Evolutionary conservation across 1,139 yeast genomes (phyloP), one percentile per base, ranked within the genome.

Genomic region (Yamadazyma dushanensis): DNA sequence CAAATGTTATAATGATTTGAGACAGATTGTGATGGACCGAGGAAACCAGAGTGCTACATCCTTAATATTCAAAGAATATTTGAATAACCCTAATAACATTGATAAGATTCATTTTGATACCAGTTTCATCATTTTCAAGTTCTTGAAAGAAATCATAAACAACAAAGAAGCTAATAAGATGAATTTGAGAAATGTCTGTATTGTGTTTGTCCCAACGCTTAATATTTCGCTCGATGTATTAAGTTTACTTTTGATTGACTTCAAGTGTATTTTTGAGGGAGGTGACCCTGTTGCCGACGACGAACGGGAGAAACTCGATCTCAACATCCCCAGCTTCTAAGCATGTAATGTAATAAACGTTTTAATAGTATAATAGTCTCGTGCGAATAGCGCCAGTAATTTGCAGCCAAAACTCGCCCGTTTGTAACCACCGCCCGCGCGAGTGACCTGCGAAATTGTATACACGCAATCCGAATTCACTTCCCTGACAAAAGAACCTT

Each of bases 171-270:
- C 69, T 43, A 92, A 92, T 63, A 81, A 89, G 58, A 92, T 92
- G 98, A 85, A 83, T 44, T 58, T 82, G 43, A 67, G 83, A 41
- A 87, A 88, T 53, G 63, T 87, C 34, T 82, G 92, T 51, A 87
- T 87, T 54, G 95, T 88, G 14, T 85, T 87, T 58, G 86, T 90
- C 4, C 95, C 95, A 3, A 86, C 96, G 1, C 66, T 87, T 45
- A 83, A 83, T 46, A 69, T 87, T 27, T 80, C 95, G 0, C 68
- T 81, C 14, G 82, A 79, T 35, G 74, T 85, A 5, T 66, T 87
- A 42, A 73, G 74, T 32, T 70, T 79, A 13, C 74, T 84, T 39
- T 69, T 87, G 49, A 74, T 74, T 32, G 88, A 86, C 53, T 83
- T 77, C 53, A 72, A 65, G 18, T 75, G 78, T 46, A 73, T 86